A percentile compares a stretch with the other conserved stretches of the same genome.
Conservation (phyloP, 129 eudicot genomes). For the Silybum marianum region DNA sequence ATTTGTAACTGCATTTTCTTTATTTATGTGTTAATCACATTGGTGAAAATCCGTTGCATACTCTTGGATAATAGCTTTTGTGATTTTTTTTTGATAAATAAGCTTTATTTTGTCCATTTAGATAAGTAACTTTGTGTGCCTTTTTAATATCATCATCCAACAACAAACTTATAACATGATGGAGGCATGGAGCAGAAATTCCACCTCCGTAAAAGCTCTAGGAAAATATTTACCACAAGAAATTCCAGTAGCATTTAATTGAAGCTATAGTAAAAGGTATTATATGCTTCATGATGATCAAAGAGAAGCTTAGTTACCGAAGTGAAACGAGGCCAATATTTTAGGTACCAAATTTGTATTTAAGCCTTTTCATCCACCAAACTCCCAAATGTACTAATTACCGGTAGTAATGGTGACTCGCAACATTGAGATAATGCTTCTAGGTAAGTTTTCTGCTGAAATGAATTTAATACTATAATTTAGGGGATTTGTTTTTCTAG, state of each 20-base stretch:
- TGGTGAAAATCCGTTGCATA: slow-evolving; percentile 9
- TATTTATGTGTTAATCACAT: neutral
- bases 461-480: neutral
- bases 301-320: neutral
- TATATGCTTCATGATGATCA: neutral
- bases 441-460: neutral
- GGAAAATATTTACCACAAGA: neutral
- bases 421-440: neutral
- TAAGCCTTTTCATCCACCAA: neutral
- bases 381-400: neutral
- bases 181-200: neutral
- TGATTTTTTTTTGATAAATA: neutral
- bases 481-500: neutral
- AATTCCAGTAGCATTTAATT: neutral
- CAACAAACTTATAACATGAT: neutral
- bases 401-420: neutral
- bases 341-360: neutral
- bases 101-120: neutral
- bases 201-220: neutral
- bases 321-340: neutral
- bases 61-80: neutral
- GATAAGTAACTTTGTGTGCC: neutral
- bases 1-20: neutral
- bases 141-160: neutral
- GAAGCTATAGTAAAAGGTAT: neutral